A percentile compares a stretch with the other conserved stretches of the same genome.
These are phyloP conservation scores for Russula vinacea DNA, from an alignment of 768 basidiomycete genomes.

Conservation along the genomic window DNA sequence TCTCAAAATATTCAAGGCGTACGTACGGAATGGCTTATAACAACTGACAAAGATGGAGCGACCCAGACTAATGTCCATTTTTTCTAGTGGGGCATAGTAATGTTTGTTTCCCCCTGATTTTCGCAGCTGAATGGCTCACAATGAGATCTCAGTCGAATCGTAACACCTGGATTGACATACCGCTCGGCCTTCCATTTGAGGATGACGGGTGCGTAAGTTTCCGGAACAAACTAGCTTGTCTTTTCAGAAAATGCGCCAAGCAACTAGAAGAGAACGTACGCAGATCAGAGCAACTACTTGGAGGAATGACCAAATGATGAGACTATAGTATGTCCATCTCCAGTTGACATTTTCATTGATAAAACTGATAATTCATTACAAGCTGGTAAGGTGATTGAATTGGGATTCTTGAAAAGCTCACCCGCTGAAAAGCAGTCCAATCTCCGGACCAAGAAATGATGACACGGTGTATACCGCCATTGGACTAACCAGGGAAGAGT, in stretches of 20 bases:
- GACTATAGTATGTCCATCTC: conserved; percentile 76
- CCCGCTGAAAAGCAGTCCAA: conserved; percentile 60
- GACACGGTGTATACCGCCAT: conserved; percentile 54
- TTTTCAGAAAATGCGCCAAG: neutral
- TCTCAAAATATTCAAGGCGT: neutral
- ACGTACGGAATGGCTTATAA: conserved; percentile 70
- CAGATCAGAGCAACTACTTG: conserved; percentile 51
- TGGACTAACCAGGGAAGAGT: conserved; percentile 37
- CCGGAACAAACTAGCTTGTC: conserved; percentile 56
- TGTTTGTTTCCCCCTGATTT: conserved; percentile 49
- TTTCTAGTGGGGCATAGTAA: conserved; percentile 62
- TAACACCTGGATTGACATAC: conserved; percentile 34
- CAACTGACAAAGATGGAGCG: conserved; percentile 56
- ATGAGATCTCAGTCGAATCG: neutral
- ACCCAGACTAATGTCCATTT: conserved; percentile 43
- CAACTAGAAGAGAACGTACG: conserved; percentile 38
- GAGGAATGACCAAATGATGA: conserved; percentile 66
- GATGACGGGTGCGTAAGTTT: conserved; percentile 66
- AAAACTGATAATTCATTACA: conserved; percentile 4
- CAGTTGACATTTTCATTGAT: conserved; percentile 51
- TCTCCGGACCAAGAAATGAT: conserved; percentile 55
- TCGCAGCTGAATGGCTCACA: conserved; percentile 43
- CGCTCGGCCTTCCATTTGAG: conserved; percentile 55
- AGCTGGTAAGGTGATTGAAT: neutral
- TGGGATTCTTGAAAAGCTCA: conserved; percentile 34